Conservation (phyloP, 225 moss, liverwort and hornwort species). For the Neckera pumila region DNA sequence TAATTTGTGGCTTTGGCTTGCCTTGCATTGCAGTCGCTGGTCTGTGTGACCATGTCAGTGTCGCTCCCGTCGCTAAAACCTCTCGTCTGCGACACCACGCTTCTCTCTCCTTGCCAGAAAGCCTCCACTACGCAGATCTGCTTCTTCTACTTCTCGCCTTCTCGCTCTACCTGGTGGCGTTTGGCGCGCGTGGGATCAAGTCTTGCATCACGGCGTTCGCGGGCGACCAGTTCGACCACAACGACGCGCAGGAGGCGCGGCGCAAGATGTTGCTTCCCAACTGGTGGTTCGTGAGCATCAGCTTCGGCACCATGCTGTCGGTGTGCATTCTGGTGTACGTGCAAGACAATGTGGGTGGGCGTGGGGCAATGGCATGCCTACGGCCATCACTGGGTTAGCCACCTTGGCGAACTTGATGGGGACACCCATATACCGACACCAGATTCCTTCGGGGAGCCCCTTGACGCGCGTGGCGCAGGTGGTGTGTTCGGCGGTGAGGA, state of each 20-base stretch:
- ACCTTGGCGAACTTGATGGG: conserved; percentile 60
- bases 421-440: conserved; percentile 74
- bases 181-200: conserved; percentile 95
- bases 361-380: conserved; percentile 90
- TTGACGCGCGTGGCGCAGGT: conserved; percentile 87
- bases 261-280: conserved; percentile 90
- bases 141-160: conserved; percentile 91
- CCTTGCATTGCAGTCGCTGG: conserved; percentile 51
- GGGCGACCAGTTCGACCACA: conserved; percentile 88
- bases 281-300: conserved; percentile 99
- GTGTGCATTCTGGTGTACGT: conserved; percentile 94
- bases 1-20: background rate
- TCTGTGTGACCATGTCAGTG: conserved; percentile 82
- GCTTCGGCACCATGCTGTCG: conserved; percentile 95
- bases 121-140: conserved; percentile 40
- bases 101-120: conserved; percentile 12
- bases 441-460: conserved; percentile 70
- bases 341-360: conserved; percentile 72
- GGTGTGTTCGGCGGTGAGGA: conserved; percentile 49
- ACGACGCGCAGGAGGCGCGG: conserved; percentile 56
- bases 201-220: conserved; percentile 95
- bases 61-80: conserved; percentile 63
- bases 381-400: conserved; percentile 60
- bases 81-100: conserved; percentile 24
- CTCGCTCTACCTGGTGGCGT: conserved; percentile 86